A percentile compares a stretch with the other conserved stretches of the same genome.
Conservation (phyloP, 2,329 filamentous ascomycete species). For the Alternaria ethzedia region DNA sequence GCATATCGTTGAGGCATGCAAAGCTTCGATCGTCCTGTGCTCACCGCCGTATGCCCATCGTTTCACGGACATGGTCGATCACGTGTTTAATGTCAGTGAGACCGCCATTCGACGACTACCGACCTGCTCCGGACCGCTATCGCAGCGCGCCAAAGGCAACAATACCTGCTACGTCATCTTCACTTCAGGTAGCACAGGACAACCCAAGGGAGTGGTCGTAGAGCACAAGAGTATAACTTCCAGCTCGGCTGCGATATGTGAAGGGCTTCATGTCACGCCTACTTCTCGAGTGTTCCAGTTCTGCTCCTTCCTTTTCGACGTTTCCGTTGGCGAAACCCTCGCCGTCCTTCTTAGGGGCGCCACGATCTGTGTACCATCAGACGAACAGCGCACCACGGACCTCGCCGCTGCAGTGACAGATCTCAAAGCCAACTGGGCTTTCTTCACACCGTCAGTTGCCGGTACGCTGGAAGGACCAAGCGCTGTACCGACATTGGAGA, state of each 20-base stretch:
- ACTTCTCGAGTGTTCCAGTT: conserved; percentile 46
- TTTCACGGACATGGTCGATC: conserved; percentile 23
- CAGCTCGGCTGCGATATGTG: conserved; percentile 36
- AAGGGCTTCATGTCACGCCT: conserved; percentile 33
- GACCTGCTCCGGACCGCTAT: conserved; percentile 3
- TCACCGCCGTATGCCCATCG: conserved; percentile 30
- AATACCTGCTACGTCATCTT: conserved; percentile 40
- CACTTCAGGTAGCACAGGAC: conserved; percentile 43
- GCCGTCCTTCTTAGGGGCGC: conserved; percentile 40
- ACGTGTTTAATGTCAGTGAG: conserved; percentile 28
- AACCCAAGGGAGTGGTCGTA: conserved; percentile 41
- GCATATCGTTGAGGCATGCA: conserved; percentile 38
- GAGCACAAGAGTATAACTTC: conserved; percentile 38
- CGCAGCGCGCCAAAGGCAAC: conserved; percentile 22
- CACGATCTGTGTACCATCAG: conserved; percentile 44
- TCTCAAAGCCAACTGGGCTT: conserved; percentile 39
- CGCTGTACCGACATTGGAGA: conserved; percentile 48
- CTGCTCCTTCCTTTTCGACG: conserved; percentile 45
- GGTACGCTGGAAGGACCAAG: conserved; percentile 42
- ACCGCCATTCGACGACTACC: conserved; percentile 23
- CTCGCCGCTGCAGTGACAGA: conserved; percentile 47
- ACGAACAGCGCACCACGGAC: conserved; percentile 53
- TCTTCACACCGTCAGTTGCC: conserved; percentile 44
- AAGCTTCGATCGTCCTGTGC: conserved; percentile 36
- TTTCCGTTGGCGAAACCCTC: conserved; percentile 43